Percentiles rank a stretch among this genome's conserved stretches.
These are phyloP conservation scores for Collybia mongolica DNA, from an alignment of 768 basidiomycete species.

Conservation along the genomic window DNA sequence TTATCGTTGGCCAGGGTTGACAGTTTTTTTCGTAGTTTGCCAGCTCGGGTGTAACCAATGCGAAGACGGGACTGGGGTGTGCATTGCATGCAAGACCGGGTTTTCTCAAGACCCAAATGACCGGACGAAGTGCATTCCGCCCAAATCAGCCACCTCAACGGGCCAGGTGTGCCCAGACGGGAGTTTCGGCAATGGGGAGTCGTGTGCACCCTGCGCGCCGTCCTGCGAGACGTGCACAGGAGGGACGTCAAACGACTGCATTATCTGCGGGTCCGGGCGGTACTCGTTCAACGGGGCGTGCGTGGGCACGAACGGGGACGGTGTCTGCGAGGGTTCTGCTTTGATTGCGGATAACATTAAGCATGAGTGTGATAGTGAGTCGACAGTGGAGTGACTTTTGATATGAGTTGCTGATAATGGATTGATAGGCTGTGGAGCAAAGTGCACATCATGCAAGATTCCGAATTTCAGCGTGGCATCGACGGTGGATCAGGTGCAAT, in stretches of 20 bases:
- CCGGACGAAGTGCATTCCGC: slow-evolving; percentile 60
- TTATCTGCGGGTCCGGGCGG: slow-evolving; percentile 59
- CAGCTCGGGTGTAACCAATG: slow-evolving; percentile 66
- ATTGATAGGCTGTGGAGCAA: slow-evolving; percentile 64
- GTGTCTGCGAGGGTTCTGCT: slow-evolving; percentile 66
- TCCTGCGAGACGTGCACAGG: slow-evolving; percentile 71
- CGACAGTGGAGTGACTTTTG: too few relatives aligned
- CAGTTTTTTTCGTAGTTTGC: slow-evolving; percentile 43
- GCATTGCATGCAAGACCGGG: slow-evolving; percentile 66
- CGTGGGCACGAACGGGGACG: slow-evolving; percentile 59
- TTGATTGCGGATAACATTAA: slow-evolving; percentile 79
- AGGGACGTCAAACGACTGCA: slow-evolving; percentile 62
- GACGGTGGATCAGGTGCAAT: slow-evolving; percentile 62
- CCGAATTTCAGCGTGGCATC: slow-evolving; percentile 70
- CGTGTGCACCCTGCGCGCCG: slow-evolving; percentile 59
- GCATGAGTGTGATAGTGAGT: slow-evolving; percentile 74
- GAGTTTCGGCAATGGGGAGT: slow-evolving; percentile 52
- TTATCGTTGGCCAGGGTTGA: not conserved
- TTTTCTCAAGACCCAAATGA: slow-evolving; percentile 66
- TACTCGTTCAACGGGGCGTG: slow-evolving; percentile 67
- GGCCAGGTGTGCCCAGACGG: slow-evolving; percentile 64
- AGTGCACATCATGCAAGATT: slow-evolving; percentile 77
- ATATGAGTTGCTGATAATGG: too few relatives aligned
- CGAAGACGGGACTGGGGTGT: slow-evolving; percentile 61
- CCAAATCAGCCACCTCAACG: slow-evolving; percentile 45